These are phyloP conservation scores for Glycyrrhiza uralensis DNA, from an alignment of 306 rosid genomes.

Conservation along the genomic window DNA sequence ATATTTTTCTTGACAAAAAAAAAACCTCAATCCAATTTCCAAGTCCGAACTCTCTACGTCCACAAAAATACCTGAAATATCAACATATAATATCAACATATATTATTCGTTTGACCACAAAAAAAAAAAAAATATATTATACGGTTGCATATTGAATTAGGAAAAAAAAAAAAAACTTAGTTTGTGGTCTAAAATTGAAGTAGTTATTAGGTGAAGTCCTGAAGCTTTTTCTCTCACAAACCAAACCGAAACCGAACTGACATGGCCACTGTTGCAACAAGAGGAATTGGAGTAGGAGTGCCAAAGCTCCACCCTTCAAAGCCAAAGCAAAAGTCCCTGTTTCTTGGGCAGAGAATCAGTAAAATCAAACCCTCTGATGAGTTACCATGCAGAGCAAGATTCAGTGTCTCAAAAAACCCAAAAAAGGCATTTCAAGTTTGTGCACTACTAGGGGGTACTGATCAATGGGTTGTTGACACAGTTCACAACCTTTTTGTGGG, in stretches of 20 bases:
- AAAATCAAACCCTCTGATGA: slow-evolving; percentile 31
- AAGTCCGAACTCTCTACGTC: slow-evolving; percentile 34
- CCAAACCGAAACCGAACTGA: slow-evolving; percentile 6
- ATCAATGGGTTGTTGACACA: slow-evolving; percentile 50
- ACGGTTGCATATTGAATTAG: not conserved
- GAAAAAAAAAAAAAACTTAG: not conserved
- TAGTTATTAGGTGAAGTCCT: slow-evolving; percentile 7
- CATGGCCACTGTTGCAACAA: slow-evolving; percentile 63
- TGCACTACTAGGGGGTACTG: slow-evolving; percentile 40
- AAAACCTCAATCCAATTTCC: slow-evolving; percentile 37
- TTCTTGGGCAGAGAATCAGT: slow-evolving; percentile 57
- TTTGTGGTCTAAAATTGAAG: slow-evolving; percentile 48
- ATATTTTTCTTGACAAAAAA: too few relatives aligned
- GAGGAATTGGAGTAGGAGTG: slow-evolving; percentile 52
- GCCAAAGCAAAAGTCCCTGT: slow-evolving; percentile 48
- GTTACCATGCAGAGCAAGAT: slow-evolving; percentile 4
- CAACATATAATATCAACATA: slow-evolving; percentile 28
- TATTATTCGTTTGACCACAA: too few relatives aligned
- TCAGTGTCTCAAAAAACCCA: slow-evolving; percentile 36
- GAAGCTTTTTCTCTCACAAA: slow-evolving; percentile 17
- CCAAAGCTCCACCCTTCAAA: slow-evolving; percentile 50
- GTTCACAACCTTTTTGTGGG: slow-evolving; percentile 65
- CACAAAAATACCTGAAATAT: slow-evolving; percentile 58
- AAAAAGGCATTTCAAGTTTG: slow-evolving; percentile 26
- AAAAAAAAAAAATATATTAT: not conserved